Evolutionary conservation across 2,329 filamentous ascomycete genomes (phyloP), one percentile per base, ranked within the genome.

Genomic region (Colletotrichum sp.): DNA sequence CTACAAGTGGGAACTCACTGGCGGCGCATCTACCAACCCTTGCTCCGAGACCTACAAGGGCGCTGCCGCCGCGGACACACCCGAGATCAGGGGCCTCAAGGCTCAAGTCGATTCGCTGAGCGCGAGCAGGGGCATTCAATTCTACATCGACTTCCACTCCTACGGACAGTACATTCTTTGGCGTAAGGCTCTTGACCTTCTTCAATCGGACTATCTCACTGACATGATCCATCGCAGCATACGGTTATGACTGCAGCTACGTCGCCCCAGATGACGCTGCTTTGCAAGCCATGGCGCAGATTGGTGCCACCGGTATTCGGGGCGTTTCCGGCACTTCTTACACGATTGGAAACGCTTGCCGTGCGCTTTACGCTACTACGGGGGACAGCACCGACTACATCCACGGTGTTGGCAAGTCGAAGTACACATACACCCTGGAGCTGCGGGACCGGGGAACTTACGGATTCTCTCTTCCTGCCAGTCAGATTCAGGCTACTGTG

Each of bases 111-210:
- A 86, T 69, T 78, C 81, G 16, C 78, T 91, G 25, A 82, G 85
- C 6, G 80, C 71, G 11, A 71, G 78, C 5, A 86, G 89, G 76
- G 90, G 90, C 2, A 84, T 93, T 55, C 89, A 90, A 79, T 85
- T 93, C 4, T 94, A 90, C 82, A 90, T 94, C 77, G 92, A 94
- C 82, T 91, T 90, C 80, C 92, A 94, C 83, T 88, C 90, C 0
- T 94, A 93, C 83, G 89, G 88, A 13, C 91, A 93, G 72, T 78
- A 77, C 60, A 78, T 78, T 16, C 75, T 78, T 6, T 78, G 74
- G 77, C 78, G 76, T 78, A 48, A 60, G 73, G 44, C 5, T 5
- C 3, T 4, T 39, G 2, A 16, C 4, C 19, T 6, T 30, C 12
- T 57, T 16, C 2, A 7, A 9, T 48, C 1, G 9, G 22, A 3